Evolutionary conservation across 495 filamentous ascomycete species (phyloP), one percentile per base, ranked within the genome.

Genomic region (Rusavskia elegans): DNA sequence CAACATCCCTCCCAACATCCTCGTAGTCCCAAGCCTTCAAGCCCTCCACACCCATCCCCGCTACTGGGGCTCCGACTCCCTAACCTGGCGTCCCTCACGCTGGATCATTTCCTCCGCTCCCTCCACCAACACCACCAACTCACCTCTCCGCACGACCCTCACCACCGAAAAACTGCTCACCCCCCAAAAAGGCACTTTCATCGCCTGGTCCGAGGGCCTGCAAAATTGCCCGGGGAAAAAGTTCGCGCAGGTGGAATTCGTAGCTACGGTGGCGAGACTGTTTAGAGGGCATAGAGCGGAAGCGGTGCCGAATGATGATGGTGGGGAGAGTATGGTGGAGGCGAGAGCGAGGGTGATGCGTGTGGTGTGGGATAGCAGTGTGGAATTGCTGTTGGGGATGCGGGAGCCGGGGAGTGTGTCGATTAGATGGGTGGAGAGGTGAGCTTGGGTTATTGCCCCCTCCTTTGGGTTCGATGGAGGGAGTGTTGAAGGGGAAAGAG

Each of bases 161-260:
- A 21, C 29, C 19, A 23, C 62, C 38, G 64, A 66, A 45, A 27
- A 51, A 29, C 41, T 68, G 2, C 17, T 62, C 14, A 29, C 48
- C 8, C 61, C 62, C 0, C 16, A 35, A 13, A 57, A 58, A 21
- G 62, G 61, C 11, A 53, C 55, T 8, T 71, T 59, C 46, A 29
- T 68, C 20, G 58, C 59, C 0, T 73, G 68, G 68, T 64, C 68
- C 10, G 62, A 64, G 0, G 68, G 68, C 41, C 41, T 60, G 9
- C 63, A 62, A 3, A 59, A 67, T 27, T 71, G 67, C 36, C 64
- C 65, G 2, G 70, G 67, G 0, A 63, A 56, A 46, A 71, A 68
- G 53, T 68, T 71, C 49, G 59, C 66, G 0, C 61, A 70, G 54
- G 70, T 70, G 13, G 70, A 73, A 54, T 66, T 65, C 35, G 70